phyloP scores from a whole-genome alignment of 495 filamentous ascomycete genomes.

The Penicillium maclennaniae region DNA sequence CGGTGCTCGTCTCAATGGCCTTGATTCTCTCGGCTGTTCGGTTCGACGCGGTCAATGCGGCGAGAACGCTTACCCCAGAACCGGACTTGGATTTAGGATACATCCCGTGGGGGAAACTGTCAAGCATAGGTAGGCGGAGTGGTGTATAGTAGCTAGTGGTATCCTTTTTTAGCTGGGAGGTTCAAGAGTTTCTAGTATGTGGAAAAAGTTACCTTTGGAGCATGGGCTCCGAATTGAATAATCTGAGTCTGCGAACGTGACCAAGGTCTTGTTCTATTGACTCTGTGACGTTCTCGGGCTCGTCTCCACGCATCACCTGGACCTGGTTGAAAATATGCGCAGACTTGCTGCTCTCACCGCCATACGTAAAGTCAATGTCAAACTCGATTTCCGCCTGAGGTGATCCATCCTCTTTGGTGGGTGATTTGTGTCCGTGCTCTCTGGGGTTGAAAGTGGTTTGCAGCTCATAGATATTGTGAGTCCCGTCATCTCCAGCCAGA shows the following conservation, averaged over 20 bases:
- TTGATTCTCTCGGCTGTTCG: conserved; percentile 67
- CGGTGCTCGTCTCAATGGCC: conserved; percentile 55
- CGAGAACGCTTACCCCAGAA: conserved; percentile 52
- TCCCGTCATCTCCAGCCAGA: conserved; percentile 68
- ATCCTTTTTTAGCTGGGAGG: neutral
- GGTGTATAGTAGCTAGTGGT: conserved; percentile 49
- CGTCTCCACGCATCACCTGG: conserved; percentile 39
- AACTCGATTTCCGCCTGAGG: conserved; percentile 36
- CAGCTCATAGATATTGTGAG: conserved; percentile 74
- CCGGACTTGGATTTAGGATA: conserved; percentile 34
- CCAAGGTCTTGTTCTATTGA: conserved; percentile 28
- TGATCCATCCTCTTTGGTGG: conserved; percentile 12
- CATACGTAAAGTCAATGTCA: conserved; percentile 57
- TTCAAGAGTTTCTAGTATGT: conserved; percentile 2
- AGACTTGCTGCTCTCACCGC: conserved; percentile 34
- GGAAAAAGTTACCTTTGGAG: conserved; percentile 53
- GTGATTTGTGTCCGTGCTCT: conserved; percentile 13
- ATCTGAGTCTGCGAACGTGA: conserved; percentile 29
- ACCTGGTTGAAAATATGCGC: conserved; percentile 63
- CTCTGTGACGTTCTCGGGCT: conserved; percentile 37
- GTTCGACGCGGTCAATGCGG: conserved; percentile 70
- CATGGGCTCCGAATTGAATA: conserved; percentile 45
- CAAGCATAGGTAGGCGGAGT: conserved; percentile 70
- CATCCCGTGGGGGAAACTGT: conserved; percentile 76
- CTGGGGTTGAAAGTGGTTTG: conserved; percentile 48